Evolutionary conservation across 148 eudicot species (phyloP).

Genomic region (Camellia japonica): DNA sequence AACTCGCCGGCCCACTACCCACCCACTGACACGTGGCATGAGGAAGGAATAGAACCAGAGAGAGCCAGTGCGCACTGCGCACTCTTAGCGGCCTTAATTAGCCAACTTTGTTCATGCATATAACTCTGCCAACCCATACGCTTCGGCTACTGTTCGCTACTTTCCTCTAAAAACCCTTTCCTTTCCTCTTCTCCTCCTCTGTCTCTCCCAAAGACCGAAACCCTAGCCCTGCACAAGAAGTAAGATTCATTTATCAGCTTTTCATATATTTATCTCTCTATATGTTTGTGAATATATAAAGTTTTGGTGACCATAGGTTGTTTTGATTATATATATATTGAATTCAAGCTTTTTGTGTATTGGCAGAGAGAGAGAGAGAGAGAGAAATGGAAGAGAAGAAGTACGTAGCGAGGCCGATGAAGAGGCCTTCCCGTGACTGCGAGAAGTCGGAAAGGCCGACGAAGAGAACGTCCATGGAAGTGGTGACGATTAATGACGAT

Average conservation of each 20-base stretch:
- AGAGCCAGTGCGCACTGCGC: background rate
- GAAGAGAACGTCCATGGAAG: background rate
- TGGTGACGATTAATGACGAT: conserved; percentile 1
- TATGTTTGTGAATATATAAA: no score
- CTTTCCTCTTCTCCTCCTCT: background rate
- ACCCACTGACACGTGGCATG: background rate
- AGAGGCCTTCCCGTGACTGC: conserved; percentile 3
- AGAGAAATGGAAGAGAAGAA: background rate
- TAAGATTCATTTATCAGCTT: no score
- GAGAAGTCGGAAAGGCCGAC: conserved; percentile 12
- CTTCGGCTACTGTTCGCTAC: background rate
- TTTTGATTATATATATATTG: background rate
- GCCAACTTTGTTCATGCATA: background rate
- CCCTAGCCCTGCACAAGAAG: background rate
- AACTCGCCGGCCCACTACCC: no score
- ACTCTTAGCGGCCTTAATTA: no score
- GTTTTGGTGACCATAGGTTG: background rate
- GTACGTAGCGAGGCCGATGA: background rate
- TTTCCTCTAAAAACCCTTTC: background rate
- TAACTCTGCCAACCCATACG: background rate
- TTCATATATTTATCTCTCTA: no score
- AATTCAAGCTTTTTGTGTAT: background rate
- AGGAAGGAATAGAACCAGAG: background rate
- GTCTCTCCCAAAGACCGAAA: background rate
- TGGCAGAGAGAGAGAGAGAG: background rate